Evolutionary conservation across 768 basidiomycete species (phyloP), one percentile per base, ranked within the genome.

Genomic region (Phylloporus arenicola): DNA sequence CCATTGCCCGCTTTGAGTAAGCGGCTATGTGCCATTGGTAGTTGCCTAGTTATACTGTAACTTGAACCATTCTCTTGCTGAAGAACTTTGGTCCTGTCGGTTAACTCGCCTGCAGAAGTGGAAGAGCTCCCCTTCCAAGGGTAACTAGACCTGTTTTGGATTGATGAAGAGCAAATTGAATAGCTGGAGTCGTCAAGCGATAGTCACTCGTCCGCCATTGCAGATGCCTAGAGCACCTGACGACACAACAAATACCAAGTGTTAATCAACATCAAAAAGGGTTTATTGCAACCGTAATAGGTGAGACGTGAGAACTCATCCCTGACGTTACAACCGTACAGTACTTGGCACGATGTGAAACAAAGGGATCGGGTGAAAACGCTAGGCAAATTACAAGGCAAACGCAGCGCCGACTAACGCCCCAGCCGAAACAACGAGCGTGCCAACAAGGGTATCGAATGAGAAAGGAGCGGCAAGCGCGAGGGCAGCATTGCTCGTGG

Each of bases 351-450:
- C 29, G 30, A 31, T 12, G 8, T 41, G n/a, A 42, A 42, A 42
- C 40, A 20, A 17, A 12, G 19, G 19, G 9, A 38, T 20, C 40
- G 8, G 25, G 35, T 25, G 35, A 45, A 35, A 38, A 46, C 11
- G n/a, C 24, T 7, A 43, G 17, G 30, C 13, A 20, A 10, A 13
- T 55, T 47, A 67, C 46, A 68, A 17, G 12, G 63, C 46, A 3
- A 67, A 29, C 5, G 54, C 61, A 4, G 65, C 63, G 19, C 65
- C 65, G 3, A 61, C 38, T 43, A 67, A 47, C 5, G 51, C 53
- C 20, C 63, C 67, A 14, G 59, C 63, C 1, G 64, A 64, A 9
- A 57, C 57, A 31, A 67, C 48, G 3, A 67, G 52, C 17, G 55
- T 54, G 13, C 63, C 59, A 1, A 67, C 34, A 8, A 59, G 11